Percentiles rank a stretch among this genome's conserved stretches.
phyloP scores from a whole-genome alignment of 768 basidiomycete species.

The Calocybe indica region DNA sequence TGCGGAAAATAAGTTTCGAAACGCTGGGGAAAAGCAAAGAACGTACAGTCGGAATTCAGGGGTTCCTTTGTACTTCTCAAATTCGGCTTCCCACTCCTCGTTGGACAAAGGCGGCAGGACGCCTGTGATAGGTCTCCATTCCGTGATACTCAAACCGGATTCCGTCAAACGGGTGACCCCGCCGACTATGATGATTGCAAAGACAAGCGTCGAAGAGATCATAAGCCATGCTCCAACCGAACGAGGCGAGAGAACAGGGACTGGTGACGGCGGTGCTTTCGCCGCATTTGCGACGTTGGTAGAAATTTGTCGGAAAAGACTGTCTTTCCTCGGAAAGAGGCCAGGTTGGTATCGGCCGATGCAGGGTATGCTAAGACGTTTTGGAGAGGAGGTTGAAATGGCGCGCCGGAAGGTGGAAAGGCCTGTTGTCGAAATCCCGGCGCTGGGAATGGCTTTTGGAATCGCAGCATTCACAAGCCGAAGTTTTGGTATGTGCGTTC shows the following conservation, averaged over 20 bases:
- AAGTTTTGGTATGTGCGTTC: too few species aligned
- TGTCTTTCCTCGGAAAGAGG: constrained; percentile 1
- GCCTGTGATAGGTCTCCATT: constrained; percentile 94
- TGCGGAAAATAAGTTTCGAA: constrained; percentile 22
- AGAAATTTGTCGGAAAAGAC: background rate
- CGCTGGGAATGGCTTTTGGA: background rate
- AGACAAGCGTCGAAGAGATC: constrained; percentile 77
- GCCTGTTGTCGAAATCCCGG: constrained; percentile 1
- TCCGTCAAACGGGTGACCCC: constrained; percentile 96
- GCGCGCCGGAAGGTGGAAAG: background rate
- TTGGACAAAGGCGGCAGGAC: constrained; percentile 74
- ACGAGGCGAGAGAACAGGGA: constrained; percentile 59
- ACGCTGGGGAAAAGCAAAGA: background rate
- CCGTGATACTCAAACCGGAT: constrained; percentile 95
- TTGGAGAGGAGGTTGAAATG: constrained; percentile 6
- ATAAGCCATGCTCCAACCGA: constrained; percentile 83
- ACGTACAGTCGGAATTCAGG: constrained; percentile 95
- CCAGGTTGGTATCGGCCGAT: background rate
- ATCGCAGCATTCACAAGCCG: too few species aligned
- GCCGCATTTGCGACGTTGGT: background rate
- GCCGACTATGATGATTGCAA: constrained; percentile 91
- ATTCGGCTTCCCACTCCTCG: constrained; percentile 81
- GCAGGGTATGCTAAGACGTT: background rate
- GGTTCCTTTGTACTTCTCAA: constrained; percentile 89
- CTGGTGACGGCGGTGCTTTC: constrained; percentile 10